Base-by-base conservation (phyloP, 495 filamentous ascomycete species). In the Eremomyces bilateralis region DNA sequence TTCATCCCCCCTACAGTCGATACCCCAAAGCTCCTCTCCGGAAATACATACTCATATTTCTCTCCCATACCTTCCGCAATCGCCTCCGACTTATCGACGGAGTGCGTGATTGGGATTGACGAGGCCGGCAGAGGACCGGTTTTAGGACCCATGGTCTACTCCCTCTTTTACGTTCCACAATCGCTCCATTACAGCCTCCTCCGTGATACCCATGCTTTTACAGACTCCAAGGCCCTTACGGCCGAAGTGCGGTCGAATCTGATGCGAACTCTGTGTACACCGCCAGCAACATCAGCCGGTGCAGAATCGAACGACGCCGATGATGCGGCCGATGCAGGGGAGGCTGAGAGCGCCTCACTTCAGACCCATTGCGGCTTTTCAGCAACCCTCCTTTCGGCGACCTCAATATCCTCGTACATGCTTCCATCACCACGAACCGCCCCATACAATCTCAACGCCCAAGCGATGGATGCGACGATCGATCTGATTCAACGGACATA, bases 61-160 rank as follows among this genome's bases (percentile, higher is more conserved):
- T 85, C 82, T 2, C 59, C 73, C 2, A 63, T 81, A 3, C 57
- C 68, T 0, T 36, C 56, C 10, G 53, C 67, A 31, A 56, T 67
- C 12, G 41, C 65, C 0, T 42, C 54, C n/a, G 47, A 53, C 34
- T 58, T 65, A 33, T 47, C 57, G 18, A 53, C 61, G 2, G 58
- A 65, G 53, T 76, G 73, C 42, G 72, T 76, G 20, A 64, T 97
- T 13, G 88, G 88, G 22, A 75, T 97, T 33, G 88, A 97, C 52
- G 88, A 97, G 64, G 88, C 88, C 37, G 88, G 88, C 31, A 71
- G 88, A 40, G 88, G 88, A 4, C 90, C 88, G 15, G 90, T 95
- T 4, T 65, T 97, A 3, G 88, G 60, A 54, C 24, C 24, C 6
- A 27, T 27, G 24, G 24, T 27, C 24, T 27, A 27, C 24, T 6